Conservation (phyloP, 805 yeast genomes). For the Candida loeiensis region DNA sequence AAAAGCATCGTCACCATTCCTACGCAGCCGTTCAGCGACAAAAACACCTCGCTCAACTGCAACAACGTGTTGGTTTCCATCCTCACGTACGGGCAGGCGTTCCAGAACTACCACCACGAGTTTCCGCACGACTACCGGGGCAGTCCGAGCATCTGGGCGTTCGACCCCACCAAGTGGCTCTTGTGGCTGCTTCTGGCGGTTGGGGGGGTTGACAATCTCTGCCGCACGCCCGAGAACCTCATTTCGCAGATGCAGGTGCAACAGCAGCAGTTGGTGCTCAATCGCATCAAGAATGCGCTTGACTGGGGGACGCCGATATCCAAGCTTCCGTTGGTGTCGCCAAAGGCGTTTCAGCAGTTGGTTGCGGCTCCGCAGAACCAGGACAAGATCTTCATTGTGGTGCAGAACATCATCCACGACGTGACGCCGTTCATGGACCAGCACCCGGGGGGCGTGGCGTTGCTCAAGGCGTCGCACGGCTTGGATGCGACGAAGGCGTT, state of each 20-base stretch:
- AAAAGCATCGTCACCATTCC: slow-evolving; percentile 59
- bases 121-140: slow-evolving; percentile 88
- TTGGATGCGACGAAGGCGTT: slow-evolving; percentile 93
- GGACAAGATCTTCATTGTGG: slow-evolving; percentile 67
- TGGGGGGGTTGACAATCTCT: slow-evolving; percentile 56
- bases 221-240: slow-evolving; percentile 63
- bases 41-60: slow-evolving; percentile 72
- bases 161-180: slow-evolving; percentile 85
- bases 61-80: slow-evolving; percentile 51
- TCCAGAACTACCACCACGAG: slow-evolving; percentile 92
- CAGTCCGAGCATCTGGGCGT: slow-evolving; percentile 66
- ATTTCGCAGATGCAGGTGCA: slow-evolving; percentile 52
- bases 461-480: slow-evolving; percentile 78
- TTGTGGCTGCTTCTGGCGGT: slow-evolving; percentile 49
- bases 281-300: slow-evolving; percentile 68
- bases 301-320: slow-evolving; percentile 96
- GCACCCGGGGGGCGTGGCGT: slow-evolving; percentile 90
- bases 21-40: slow-evolving; percentile 44
- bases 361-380: slow-evolving; percentile 34
- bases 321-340: slow-evolving; percentile 64
- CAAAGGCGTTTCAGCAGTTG: slow-evolving; percentile 43
- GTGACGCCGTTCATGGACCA: slow-evolving; percentile 85
- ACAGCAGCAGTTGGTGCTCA: slow-evolving; percentile 79
- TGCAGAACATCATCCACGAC: slow-evolving; percentile 90
- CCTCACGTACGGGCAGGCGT: slow-evolving; percentile 85